Evolutionary conservation across 2,329 filamentous ascomycete genomes (phyloP), one percentile per base, ranked within the genome.

Genomic region (Elsinoe necatrix): DNA sequence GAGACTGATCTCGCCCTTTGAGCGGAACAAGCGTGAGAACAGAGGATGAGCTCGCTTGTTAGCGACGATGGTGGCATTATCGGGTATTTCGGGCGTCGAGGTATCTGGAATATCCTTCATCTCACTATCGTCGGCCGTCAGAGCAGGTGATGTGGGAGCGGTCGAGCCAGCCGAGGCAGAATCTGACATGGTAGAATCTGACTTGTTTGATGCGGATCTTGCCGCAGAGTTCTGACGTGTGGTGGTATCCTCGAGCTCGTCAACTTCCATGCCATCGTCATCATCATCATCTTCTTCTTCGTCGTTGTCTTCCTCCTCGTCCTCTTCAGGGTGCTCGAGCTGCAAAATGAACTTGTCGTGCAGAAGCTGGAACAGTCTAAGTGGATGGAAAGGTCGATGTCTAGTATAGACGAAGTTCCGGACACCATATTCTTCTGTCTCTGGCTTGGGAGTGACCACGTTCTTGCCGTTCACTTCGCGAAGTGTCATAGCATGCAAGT

Each of bases 401-500:
- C 81, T 78, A 0, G 76, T 74, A 66, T 89, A 89, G 11, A 89
- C 81, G 61, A 87, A 87, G 65, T 81, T 88, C 34, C 81, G 78
- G 9, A 89, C 84, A 6, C 83, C 83, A 64, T 87, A 87, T 74
- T 87, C 85, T 56, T 87, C 75, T 0, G 84, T 87, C 70, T 88
- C 85, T 0, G 85, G 85, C 65, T 81, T 86, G 0, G 83, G 83
- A 0, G 81, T 82, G 51, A 84, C 66, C 1, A 77, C 76, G 23
- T 80, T 80, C 56, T 72, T 73, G 14, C 73, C 74, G 23, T 73
- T 72, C 21, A 82, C 80, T 63, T 83, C 78, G 25, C 80, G 75
- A 3, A 82, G 68, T 0, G 80, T 84, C 81, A 87, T 84, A 59
- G 81, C 83, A 56, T 86, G 83, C 29, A 89, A 69, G 61, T 84